Percentiles rank a stretch among this genome's conserved stretches.
Evolutionary conservation across 352 stramenopile species (phyloP).

Genomic region (Lagenidium sp.): DNA sequence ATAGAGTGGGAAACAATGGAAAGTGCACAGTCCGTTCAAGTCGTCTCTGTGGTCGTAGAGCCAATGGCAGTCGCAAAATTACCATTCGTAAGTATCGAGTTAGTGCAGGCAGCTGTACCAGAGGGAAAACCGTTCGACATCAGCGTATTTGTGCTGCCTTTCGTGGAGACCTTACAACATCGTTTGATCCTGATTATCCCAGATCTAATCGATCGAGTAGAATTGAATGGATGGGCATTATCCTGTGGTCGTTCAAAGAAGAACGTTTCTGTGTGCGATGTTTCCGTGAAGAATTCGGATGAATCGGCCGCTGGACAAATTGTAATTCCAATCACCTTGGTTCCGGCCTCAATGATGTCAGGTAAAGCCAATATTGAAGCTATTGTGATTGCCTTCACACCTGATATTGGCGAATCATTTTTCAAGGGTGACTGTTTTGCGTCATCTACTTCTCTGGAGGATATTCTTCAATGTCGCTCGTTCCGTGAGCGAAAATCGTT

Average conservation of each 20-base stretch:
- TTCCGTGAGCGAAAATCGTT: slow-evolving; percentile 16
- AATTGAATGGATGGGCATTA: slow-evolving; percentile 1
- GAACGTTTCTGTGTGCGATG: neutral
- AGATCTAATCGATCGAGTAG: neutral
- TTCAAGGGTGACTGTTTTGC: neutral
- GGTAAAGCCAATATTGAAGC: slow-evolving; percentile 4
- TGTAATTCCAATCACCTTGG: neutral
- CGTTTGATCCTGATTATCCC: slow-evolving; percentile 6
- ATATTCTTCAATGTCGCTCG: slow-evolving; percentile 6
- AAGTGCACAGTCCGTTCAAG: too few species aligned
- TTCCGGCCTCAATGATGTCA: slow-evolving; percentile 1
- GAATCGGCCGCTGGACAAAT: neutral
- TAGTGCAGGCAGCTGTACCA: too few species aligned
- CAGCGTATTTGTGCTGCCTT: neutral
- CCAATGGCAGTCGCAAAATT: too few species aligned
- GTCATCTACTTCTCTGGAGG: neutral
- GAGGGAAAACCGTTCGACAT: neutral
- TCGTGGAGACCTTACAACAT: neutral
- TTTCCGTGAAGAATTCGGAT: neutral
- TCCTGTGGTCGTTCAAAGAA: too few species aligned
- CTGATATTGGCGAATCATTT: slow-evolving; percentile 5
- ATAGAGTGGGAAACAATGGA: too few species aligned
- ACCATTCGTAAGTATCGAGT: too few species aligned
- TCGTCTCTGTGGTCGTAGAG: too few species aligned
- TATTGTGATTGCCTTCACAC: slow-evolving; percentile 2